Base-by-base conservation (phyloP, 805 yeast species). In the Lachancea waltii region DNA sequence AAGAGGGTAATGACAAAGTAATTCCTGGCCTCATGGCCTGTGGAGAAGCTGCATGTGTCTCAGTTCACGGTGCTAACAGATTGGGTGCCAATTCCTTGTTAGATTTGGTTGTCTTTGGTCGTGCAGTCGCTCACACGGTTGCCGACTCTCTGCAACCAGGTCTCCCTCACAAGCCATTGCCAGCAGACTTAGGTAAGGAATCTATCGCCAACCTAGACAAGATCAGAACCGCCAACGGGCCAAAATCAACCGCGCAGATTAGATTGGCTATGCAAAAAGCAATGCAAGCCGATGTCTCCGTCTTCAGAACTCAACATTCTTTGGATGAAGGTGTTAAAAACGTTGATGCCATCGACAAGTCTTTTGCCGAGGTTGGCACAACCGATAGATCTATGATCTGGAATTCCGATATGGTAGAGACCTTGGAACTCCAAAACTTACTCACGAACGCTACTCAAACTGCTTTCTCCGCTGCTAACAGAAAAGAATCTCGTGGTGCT, bases 51-150 rank as follows among this genome's bases (percentile, higher is more conserved):
- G 98, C 97, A 31, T 90, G 97, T 77, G 97, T 95, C 46, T 87
- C 97, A 24, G 98, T 90, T 43, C 98, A 90, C 63, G 98, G 98
- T 70, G 98, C 98, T 47, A 90, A 90, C 77, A 87, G 98, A 75
- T 75, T 90, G 53, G 98, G 98, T 67, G 98, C 98, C 50, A 90
- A 90, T 78, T 92, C 98, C 8, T 72, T 90, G 56, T 78, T 90
- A 57, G 98, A 90, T 69, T 72, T 90, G 64, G 98, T 90, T 47
- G 97, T 90, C 48, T 90, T 90, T 58, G 98, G 98, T 59, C 85
- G 98, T 73, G 97, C 97, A 50, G 97, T 90, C 34, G 81, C 96
- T 36, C 92, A 86, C 67, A 85, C 95, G 41, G 81, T 90, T 60
- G 71, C 81, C 47, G 95, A 85, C 59, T 70, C 79, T 44, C 74